Percentiles rank a stretch among this genome's conserved stretches.
Conservation (phyloP, 2,329 filamentous ascomycete genomes). For the Claviceps sp. region DNA sequence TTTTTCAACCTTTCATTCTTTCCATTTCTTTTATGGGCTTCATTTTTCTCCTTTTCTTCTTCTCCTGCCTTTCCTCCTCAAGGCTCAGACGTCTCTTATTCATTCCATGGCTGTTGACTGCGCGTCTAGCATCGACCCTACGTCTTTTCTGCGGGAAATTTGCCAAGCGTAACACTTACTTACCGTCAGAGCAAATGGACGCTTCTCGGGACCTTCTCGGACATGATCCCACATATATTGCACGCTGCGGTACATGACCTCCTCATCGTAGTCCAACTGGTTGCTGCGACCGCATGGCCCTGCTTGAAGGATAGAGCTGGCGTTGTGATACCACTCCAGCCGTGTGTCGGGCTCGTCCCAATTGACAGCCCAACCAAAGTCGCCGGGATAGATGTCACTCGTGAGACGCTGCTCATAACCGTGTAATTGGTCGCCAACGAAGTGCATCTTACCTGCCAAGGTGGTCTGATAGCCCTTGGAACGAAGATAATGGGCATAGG, state of each 20-base stretch:
- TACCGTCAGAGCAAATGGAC: slow-evolving; percentile 74
- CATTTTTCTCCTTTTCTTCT: neutral
- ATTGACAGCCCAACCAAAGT: slow-evolving; percentile 90
- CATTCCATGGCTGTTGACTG: neutral
- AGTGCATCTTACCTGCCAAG: slow-evolving; percentile 94
- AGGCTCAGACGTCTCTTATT: neutral
- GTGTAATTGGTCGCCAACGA: slow-evolving; percentile 87
- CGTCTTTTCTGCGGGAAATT: neutral
- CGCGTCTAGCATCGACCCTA: neutral
- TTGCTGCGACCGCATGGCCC: slow-evolving; percentile 83
- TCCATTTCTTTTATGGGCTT: neutral
- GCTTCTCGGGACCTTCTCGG: slow-evolving; percentile 56
- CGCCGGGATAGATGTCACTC: slow-evolving; percentile 89
- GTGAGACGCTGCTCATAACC: slow-evolving; percentile 87
- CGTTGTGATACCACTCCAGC: slow-evolving; percentile 93
- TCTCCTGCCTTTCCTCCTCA: neutral
- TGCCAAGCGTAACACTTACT: slow-evolving; percentile 3
- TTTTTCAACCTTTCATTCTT: neutral
- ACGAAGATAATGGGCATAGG: slow-evolving; percentile 84
- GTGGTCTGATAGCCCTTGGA: slow-evolving; percentile 78
- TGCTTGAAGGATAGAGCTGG: slow-evolving; percentile 82
- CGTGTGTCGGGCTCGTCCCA: slow-evolving; percentile 83
- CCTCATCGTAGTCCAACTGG: slow-evolving; percentile 90
- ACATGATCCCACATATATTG: slow-evolving; percentile 89
- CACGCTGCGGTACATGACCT: slow-evolving; percentile 82